Conservation (phyloP, 164 flowering plant species). For the Euptelea pleiosperma region DNA sequence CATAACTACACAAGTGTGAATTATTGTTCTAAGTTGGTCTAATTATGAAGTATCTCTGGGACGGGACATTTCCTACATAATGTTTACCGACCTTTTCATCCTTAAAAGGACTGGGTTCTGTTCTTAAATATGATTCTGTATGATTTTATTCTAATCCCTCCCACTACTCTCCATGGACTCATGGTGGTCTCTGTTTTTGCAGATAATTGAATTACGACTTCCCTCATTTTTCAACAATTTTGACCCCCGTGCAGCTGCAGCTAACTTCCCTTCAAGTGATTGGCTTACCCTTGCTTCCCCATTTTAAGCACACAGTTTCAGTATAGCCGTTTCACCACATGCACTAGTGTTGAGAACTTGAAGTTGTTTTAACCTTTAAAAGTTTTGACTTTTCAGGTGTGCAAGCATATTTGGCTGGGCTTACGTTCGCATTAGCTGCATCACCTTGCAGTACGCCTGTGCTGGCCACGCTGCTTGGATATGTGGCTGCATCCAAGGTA, state of each 20-base stretch:
- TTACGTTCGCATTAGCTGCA: conserved; percentile 95
- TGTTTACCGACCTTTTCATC: neutral
- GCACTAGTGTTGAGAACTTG: neutral
- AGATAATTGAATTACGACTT: conserved; percentile 87
- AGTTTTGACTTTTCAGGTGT: conserved; percentile 48
- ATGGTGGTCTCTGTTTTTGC: conserved; percentile 20
- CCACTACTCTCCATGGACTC: conserved; percentile 5
- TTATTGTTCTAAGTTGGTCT: conserved; percentile 4
- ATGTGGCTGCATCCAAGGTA: conserved; percentile 91
- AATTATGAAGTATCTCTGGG: neutral
- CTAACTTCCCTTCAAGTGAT: conserved; percentile 91
- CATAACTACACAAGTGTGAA: too few relatives aligned
- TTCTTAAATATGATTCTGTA: neutral
- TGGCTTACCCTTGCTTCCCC: neutral
- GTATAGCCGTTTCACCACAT: neutral
- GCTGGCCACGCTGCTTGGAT: conserved; percentile 81
- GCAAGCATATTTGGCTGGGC: conserved; percentile 96
- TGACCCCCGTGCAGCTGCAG: conserved; percentile 92
- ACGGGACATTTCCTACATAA: neutral
- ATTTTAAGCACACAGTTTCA: neutral
- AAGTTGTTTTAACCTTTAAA: neutral
- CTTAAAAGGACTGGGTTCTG: neutral
- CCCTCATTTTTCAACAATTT: conserved; percentile 88
- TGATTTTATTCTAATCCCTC: conserved; percentile 4
- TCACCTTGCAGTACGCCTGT: conserved; percentile 98